These are phyloP conservation scores for Anthracocystis walkeri DNA, from an alignment of 1,284 basidiomycete species.

Conservation along the genomic window DNA sequence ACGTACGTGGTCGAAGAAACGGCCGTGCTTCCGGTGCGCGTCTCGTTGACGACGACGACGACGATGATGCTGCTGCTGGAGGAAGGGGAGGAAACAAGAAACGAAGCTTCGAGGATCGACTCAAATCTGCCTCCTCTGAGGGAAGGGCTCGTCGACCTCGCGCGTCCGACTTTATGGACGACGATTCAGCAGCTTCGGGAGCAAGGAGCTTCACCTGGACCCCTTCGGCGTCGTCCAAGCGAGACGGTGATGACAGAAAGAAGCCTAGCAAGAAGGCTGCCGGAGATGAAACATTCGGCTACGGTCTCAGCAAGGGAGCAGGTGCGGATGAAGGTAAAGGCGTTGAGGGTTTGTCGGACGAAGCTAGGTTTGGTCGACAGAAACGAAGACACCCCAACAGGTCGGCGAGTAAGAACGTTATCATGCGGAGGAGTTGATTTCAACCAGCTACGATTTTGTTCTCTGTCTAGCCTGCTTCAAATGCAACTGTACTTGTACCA, in stretches of 20 bases:
- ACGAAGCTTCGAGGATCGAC: constrained; percentile 43
- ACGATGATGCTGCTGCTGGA: constrained; percentile 16
- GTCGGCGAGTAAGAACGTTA: constrained; percentile 65
- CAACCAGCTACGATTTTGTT: not conserved
- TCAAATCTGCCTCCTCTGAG: constrained; percentile 23
- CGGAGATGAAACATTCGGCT: constrained; percentile 73
- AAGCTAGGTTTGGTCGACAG: constrained; percentile 72
- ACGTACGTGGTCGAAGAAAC: constrained; percentile 68
- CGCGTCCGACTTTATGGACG: constrained; percentile 42
- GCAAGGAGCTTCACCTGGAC: constrained; percentile 55
- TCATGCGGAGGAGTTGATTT: constrained; percentile 42
- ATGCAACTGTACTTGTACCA: constrained; percentile 30
- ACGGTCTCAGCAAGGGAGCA: constrained; percentile 65
- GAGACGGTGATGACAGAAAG: constrained; percentile 16
- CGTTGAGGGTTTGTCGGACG: constrained; percentile 86
- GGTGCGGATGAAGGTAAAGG: constrained; percentile 67
- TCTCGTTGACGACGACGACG: constrained; percentile 50
- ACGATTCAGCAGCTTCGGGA: constrained; percentile 22
- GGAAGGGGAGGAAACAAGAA: constrained; percentile 47
- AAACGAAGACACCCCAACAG: constrained; percentile 59
- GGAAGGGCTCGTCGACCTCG: constrained; percentile 23
- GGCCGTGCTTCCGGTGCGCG: constrained; percentile 54
- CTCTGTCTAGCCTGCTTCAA: not conserved
- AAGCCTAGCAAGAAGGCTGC: constrained; percentile 10
- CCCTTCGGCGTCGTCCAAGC: constrained; percentile 31